Conservation (phyloP, 257 asterid species). For the Asclepias syriaca region DNA sequence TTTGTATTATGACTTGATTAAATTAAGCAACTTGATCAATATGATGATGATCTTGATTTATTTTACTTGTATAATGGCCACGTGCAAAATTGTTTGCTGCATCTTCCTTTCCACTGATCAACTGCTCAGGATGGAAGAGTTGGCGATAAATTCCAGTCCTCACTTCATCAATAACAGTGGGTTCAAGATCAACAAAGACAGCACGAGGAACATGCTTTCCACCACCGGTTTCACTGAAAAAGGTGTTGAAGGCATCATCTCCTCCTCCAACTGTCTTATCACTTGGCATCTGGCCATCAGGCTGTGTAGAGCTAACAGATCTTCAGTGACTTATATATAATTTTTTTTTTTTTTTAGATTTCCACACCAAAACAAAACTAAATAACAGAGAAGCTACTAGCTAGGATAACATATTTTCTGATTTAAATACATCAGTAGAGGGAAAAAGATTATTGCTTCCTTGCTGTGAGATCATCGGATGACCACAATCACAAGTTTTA, state of each 20-base stretch:
- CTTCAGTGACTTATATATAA: neutral
- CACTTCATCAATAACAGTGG: conserved; percentile 43
- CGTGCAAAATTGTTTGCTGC: conserved; percentile 46
- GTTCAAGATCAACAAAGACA: conserved; percentile 42
- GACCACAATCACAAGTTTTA: neutral
- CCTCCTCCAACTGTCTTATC: conserved; percentile 43
- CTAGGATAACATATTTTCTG: neutral
- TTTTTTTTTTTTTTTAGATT: neutral
- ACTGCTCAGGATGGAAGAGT: conserved; percentile 42
- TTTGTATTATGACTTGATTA: neutral
- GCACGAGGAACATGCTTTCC: conserved; percentile 51
- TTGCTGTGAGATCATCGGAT: neutral
- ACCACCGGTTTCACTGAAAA: conserved; percentile 42
- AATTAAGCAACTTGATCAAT: neutral
- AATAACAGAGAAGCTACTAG: neutral
- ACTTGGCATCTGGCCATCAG: conserved; percentile 44
- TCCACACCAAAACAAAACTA: neutral
- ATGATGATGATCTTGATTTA: neutral
- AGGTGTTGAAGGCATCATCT: conserved; percentile 46
- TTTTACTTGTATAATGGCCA: conserved; percentile 44
- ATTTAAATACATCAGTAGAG: neutral
- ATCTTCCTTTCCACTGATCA: conserved; percentile 46
- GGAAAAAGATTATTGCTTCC: neutral
- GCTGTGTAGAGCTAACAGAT: conserved; percentile 18
- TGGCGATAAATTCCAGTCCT: conserved; percentile 35